Percentiles rank a stretch among this genome's conserved stretches.
Conservation (phyloP, 1,284 basidiomycete genomes). For the Ustilago esculenta region DNA sequence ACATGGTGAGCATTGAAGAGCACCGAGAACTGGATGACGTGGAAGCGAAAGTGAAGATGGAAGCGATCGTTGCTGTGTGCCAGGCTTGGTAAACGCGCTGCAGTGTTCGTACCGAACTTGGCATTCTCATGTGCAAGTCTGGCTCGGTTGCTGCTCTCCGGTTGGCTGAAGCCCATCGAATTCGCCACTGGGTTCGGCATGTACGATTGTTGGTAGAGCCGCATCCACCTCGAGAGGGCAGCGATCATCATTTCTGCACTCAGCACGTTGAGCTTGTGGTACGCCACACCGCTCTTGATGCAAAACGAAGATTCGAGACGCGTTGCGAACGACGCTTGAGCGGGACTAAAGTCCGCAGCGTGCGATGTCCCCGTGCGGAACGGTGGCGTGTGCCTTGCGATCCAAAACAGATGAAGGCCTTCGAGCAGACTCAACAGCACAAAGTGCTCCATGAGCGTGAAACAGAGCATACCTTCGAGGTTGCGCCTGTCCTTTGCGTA, state of each 20-base stretch:
- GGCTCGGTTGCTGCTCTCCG: neutral
- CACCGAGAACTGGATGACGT: constrained; percentile 35
- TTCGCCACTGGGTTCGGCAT: constrained; percentile 20
- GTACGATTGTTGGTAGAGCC: constrained; percentile 33
- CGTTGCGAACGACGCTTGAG: constrained; percentile 10
- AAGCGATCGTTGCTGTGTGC: constrained; percentile 47
- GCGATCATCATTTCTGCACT: constrained; percentile 30
- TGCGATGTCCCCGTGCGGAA: constrained; percentile 33
- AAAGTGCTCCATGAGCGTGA: constrained; percentile 45
- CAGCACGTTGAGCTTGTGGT: constrained; percentile 26
- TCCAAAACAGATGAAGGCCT: constrained; percentile 39
- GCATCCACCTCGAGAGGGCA: constrained; percentile 39
- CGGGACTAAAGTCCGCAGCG: constrained; percentile 31
- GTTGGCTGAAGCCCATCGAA: constrained; percentile 10
- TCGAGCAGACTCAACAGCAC: constrained; percentile 33
- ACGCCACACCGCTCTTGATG: constrained; percentile 15
- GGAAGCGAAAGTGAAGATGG: constrained; percentile 38
- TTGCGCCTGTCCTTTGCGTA: constrained; percentile 9
- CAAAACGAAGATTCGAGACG: constrained; percentile 21
- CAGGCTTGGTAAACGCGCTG: constrained; percentile 14
- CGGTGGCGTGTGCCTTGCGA: constrained; percentile 28
- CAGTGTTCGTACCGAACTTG: neutral
- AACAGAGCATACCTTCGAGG: constrained; percentile 21
- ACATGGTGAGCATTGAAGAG: constrained; percentile 43
- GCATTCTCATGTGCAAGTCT: neutral